Evolutionary conservation across 2,329 filamentous ascomycete genomes (phyloP).

Genomic region (Ascochyta viciae-villosae): DNA sequence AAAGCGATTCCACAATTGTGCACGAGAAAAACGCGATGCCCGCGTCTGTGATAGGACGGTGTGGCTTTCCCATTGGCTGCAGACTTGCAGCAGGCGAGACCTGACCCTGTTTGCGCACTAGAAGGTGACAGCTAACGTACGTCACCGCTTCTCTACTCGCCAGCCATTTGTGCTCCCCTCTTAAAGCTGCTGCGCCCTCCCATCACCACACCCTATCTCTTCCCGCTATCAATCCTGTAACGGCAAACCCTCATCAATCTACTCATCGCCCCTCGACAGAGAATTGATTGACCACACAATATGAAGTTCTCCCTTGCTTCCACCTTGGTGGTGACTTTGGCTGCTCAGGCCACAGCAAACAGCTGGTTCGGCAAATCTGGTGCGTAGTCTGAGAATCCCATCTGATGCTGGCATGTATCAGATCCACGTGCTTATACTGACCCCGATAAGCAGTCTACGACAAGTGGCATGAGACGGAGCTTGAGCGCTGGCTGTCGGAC

Average conservation of each 20-base stretch:
- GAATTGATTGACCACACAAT: constrained; percentile 39
- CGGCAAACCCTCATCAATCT: constrained; percentile 23
- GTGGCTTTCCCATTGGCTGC: constrained; percentile 32
- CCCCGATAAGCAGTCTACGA: constrained; percentile 76
- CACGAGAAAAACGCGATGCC: constrained; percentile 27
- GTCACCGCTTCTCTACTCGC: constrained; percentile 31
- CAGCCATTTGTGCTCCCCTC: constrained; percentile 35
- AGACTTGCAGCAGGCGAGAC: constrained; percentile 19
- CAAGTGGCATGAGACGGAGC: constrained; percentile 98
- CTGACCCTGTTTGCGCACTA: constrained; percentile 26
- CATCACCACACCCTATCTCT: constrained; percentile 11
- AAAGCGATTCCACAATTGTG: constrained; percentile 31
- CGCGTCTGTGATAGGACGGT: constrained; percentile 16
- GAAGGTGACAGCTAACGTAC: constrained; percentile 28
- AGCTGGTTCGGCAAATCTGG: constrained; percentile 87
- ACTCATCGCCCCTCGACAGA: constrained; percentile 27
- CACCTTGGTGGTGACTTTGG: constrained; percentile 74
- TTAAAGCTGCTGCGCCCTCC: constrained; percentile 29
- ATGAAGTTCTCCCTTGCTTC: constrained; percentile 80
- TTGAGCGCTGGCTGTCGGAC: constrained; percentile 95
- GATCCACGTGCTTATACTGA: constrained; percentile 24
- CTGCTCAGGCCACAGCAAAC: constrained; percentile 75
- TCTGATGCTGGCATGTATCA: constrained; percentile 2
- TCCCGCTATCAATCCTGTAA: constrained; percentile 15
- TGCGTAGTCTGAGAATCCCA: constrained; percentile 57